Evolutionary conservation across 1,284 basidiomycete species (phyloP).

Genomic region (Trametes pubescens): DNA sequence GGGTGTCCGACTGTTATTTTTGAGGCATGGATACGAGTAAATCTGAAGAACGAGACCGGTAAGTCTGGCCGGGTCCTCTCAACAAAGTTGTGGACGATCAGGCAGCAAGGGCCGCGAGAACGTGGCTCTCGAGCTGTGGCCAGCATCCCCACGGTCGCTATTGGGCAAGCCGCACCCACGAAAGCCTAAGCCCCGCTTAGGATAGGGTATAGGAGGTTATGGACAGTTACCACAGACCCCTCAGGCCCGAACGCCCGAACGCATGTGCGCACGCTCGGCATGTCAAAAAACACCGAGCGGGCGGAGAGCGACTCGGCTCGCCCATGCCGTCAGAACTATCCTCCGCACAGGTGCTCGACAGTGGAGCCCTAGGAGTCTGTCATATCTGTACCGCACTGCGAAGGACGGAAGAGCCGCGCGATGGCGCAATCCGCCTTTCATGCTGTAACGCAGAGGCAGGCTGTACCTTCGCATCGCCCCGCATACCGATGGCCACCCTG

Average conservation of each 20-base stretch:
- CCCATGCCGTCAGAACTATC: slow-evolving; percentile 29
- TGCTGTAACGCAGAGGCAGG: not conserved
- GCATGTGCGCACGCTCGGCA: slow-evolving; percentile 14
- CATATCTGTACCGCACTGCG: slow-evolving; percentile 5
- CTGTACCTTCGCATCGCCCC: not conserved
- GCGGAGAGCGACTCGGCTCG: slow-evolving; percentile 20
- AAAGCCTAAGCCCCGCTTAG: not conserved
- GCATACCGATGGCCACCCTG: slow-evolving; percentile 8
- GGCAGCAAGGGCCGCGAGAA: slow-evolving; percentile 13
- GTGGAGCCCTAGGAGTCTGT: slow-evolving; percentile 12
- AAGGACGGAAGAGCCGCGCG: slow-evolving; percentile 17
- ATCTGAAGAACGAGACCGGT: not conserved
- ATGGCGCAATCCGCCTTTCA: slow-evolving; percentile 25
- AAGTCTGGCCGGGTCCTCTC: not conserved
- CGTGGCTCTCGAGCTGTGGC: not conserved
- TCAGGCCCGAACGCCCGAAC: slow-evolving; percentile 23
- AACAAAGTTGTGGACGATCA: slow-evolving; percentile 6
- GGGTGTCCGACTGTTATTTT: not conserved
- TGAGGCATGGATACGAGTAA: not conserved
- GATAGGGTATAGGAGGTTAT: not conserved
- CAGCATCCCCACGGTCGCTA: not conserved
- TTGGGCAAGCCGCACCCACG: slow-evolving; percentile 7
- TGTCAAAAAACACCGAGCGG: slow-evolving; percentile 25
- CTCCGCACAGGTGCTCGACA: slow-evolving; percentile 22
- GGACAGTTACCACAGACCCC: slow-evolving; percentile 5